Evolutionary conservation across 192 early-diverging fungal genomes (phyloP), one percentile per base, ranked within the genome.

Genomic region (Phycomyces nitens): DNA sequence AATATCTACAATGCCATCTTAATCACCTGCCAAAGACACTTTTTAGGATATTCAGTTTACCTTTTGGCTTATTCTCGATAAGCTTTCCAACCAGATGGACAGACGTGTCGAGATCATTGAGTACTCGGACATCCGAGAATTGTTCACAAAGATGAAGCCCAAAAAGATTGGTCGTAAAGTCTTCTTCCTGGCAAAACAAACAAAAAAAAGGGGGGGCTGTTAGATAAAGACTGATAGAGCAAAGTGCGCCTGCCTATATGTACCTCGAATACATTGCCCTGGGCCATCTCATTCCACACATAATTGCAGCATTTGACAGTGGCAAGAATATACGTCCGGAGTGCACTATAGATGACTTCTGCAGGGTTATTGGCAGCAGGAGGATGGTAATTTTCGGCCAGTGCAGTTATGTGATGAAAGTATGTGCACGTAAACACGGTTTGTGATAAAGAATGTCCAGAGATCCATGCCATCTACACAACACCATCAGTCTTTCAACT

Each of bases 361-460:
- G 41, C 54, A 2, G 40, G 38, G 2, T 7, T 26, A 12, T 47
- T 41, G 7, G 55, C 34, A 21, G 38, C 8, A 0, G 60, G 26
- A 10, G 54, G 24, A 22, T 38, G 41, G 5, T 53, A 22, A 12
- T 23, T 20, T 18, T 62, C 53, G 2, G 57, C 56, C 24, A 85
- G 57, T 12, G 74, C 65, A 29, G 70, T 52, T 1, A 81, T 49
- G 39, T 79, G 73, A 27, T 81, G 74, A 42, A 81, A 67, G 23
- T 85, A 83, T 39, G 77, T 76, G 57, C 81, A 83, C 3, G 84
- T 85, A 62, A 73, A 82, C 7, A 85, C 47, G 1, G 84, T 85
- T 52, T 85, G 84, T 1, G 84, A 80, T 2, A 85, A 67, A 6
- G 84, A 77, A 55, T 85, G 84, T 40, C 84, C 84, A 29, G 84